Base-by-base conservation (phyloP, 352 stramenopile species). In the Pythium rhizo-oryzae region DNA sequence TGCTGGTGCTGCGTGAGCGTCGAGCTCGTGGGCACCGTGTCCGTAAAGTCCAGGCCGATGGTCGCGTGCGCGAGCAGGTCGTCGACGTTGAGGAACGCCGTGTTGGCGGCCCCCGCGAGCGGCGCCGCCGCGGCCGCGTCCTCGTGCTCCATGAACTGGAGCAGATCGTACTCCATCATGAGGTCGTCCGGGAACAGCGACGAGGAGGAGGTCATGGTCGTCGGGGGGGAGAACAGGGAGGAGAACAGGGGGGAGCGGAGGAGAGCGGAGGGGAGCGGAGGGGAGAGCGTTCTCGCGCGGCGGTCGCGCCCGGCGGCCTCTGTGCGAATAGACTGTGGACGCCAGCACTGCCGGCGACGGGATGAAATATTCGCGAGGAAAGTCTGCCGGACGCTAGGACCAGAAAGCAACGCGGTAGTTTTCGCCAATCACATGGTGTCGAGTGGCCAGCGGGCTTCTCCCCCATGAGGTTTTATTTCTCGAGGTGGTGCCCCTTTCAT, bases 111-210 rank as follows among this genome's bases (percentile, higher is more conserved):
- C 6, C 23, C 28, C 43, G 49, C 41, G 25, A 47, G 19, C 37
- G 37, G 37, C 37, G 37, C 37, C 11, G 37, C 5, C 9, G 37
- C 37, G 28, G 54, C 44, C 35, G n/a, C 58, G n/a, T 65, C 67
- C 47, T 75, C 66, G 46, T 73, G 62, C 51, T 77, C 74, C 37
- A 80, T 74, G 52, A 80, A 72, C 66, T 80, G 74, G 16, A 80
- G 70, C 49, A 80, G 47, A 35, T 80, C 74, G 47, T 72, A 76
- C 57, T 80, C 70, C 28, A 77, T 53, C 61, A 75, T 68, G 54
- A 74, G 56, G 33, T 80, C 74, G 24, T 77, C 69, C 23, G 69
- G 65, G 30, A 79, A 62, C 44, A 64, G 53, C 30, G 71, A 71
- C n/a, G 68, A 59, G 15, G 41, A 47, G 2, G 41, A 47, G 15